Evolutionary conservation across 116 monocot genomes (phyloP).

Genomic region (Thalassia testudinum): DNA sequence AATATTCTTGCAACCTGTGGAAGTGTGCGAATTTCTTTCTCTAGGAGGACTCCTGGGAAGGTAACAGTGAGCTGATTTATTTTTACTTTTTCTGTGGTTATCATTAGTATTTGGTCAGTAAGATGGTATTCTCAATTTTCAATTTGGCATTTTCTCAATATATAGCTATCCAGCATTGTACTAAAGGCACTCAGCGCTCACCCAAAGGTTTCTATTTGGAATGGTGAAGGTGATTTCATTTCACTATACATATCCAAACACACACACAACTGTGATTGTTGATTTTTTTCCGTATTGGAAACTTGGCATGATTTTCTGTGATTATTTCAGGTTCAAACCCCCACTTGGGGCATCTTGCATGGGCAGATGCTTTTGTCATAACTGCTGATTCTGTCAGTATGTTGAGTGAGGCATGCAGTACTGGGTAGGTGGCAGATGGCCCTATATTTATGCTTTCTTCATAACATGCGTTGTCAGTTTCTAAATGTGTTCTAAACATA

Average conservation of each 20-base stretch:
- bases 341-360: conserved; percentile 94
- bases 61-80: conserved; percentile 8
- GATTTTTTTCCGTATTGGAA: neutral
- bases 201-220: conserved; percentile 87
- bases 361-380: conserved; percentile 92
- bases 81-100: neutral
- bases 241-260: too few species aligned
- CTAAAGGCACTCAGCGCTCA: conserved; percentile 46
- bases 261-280: too few species aligned
- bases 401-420: conserved; percentile 96
- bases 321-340: conserved; percentile 58
- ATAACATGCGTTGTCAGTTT: too few species aligned
- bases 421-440: conserved; percentile 42
- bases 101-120: neutral
- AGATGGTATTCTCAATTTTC: neutral
- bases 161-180: conserved; percentile 60
- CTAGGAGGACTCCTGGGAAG: conserved; percentile 84
- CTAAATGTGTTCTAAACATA: too few species aligned
- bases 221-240: conserved; percentile 64
- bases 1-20: conserved; percentile 79
- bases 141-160: neutral
- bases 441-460: too few species aligned
- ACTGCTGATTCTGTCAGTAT: conserved; percentile 96
- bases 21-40: conserved; percentile 95
- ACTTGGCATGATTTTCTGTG: too few species aligned